Conservation (phyloP, 2,329 filamentous ascomycete species). For the Penicillium brevicompactum region DNA sequence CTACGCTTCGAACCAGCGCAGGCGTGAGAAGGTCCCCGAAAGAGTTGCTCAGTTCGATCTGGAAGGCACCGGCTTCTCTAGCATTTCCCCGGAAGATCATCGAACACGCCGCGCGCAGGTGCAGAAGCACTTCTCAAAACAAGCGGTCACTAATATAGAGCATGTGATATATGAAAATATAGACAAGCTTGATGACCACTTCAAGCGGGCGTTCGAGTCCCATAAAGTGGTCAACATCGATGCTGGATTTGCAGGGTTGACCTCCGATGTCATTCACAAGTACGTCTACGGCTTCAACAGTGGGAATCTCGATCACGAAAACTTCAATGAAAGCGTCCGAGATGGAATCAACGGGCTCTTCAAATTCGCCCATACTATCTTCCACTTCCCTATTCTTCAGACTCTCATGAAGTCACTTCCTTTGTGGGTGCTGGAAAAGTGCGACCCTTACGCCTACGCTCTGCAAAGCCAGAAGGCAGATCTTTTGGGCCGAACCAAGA, state of each 20-base stretch:
- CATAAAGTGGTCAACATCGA: slow-evolving; percentile 22
- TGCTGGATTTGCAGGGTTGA: slow-evolving; percentile 29
- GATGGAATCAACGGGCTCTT: slow-evolving; percentile 24
- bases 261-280: slow-evolving; percentile 40
- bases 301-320: slow-evolving; percentile 35
- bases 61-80: slow-evolving; percentile 16
- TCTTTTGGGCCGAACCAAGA: slow-evolving; percentile 7
- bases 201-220: slow-evolving; percentile 9
- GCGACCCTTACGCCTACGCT: slow-evolving; percentile 15
- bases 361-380: slow-evolving; percentile 15
- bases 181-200: slow-evolving; percentile 15
- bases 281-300: slow-evolving; percentile 38
- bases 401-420: slow-evolving; percentile 15
- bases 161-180: slow-evolving; percentile 15
- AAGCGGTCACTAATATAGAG: slow-evolving; percentile 15
- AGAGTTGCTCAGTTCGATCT: slow-evolving; percentile 18
- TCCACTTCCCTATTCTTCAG: slow-evolving; percentile 27
- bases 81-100: slow-evolving; percentile 20
- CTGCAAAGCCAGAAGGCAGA: slow-evolving; percentile 18
- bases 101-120: slow-evolving; percentile 21
- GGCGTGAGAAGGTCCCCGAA: slow-evolving; percentile 30
- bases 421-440: slow-evolving; percentile 6
- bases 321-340: slow-evolving; percentile 22
- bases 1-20: slow-evolving; percentile 29
- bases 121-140: slow-evolving; percentile 27